Evolutionary conservation across 1,284 basidiomycete species (phyloP), one percentile per base, ranked within the genome.

Genomic region (Mycena citricolor): DNA sequence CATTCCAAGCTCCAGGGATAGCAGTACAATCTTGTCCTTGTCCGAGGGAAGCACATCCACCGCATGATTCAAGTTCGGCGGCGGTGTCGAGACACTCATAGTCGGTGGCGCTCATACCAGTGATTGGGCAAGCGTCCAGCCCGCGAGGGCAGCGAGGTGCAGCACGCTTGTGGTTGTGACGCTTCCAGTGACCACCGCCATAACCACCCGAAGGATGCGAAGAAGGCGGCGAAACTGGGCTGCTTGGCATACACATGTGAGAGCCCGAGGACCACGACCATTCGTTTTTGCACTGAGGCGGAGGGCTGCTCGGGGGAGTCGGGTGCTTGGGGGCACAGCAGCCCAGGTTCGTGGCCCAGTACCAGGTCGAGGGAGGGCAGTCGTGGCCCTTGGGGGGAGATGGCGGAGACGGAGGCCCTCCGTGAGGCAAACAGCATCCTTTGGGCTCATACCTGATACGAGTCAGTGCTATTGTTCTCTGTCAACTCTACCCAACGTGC

Each of bases 1-100:
- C 84, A 50, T 81, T 81, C 70, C 76, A 74, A 17, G 74, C 79
- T 53, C 81, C 74, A 29, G 67, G 54, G 51, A 91, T 86, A 24
- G 71, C 61, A 23, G 79, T 81, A 66, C 87, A 91, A 62, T 91
- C 83, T 57, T 77, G 67, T 23, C 88, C 88, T 39, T 72, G 61
- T 24, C 81, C 79, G 21, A 71, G 64, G 7, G 77, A 73, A 4
- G 76, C 64, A 60, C 87, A 91, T 31, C 89, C 89, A 57, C 87
- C 87, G 62, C 88, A 91, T 36, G 79, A 77, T 49, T 73, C 67
- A 30, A 84, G 69, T 51, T 85, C 81, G 23, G 64, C 64, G 11
- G 59, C 52, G 39, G 70, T 73, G 60, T 84, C 79, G 32, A 83
- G 52, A 51, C 84, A 88, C 60, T 87, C 84, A 55, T 76, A 83